Conservation (phyloP, 768 basidiomycete genomes). For the Suillus variegatus region DNA sequence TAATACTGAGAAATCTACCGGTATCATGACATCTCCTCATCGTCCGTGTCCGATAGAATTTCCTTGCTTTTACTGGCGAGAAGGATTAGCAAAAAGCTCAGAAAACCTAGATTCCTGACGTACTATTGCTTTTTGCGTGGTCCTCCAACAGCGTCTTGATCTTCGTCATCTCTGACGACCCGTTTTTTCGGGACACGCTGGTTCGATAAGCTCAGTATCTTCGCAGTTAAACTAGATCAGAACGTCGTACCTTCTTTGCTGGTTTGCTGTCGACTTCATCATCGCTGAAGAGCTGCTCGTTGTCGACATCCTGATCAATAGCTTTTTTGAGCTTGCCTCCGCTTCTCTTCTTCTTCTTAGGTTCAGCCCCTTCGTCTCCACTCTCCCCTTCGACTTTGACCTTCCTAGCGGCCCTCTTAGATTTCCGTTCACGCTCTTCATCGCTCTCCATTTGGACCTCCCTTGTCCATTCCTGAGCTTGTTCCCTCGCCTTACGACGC, state of each 20-base stretch:
- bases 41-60: conserved; percentile 36
- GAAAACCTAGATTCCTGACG: conserved; percentile 26
- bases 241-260: conserved; percentile 59
- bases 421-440: conserved; percentile 74
- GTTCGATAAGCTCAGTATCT: background rate
- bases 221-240: background rate
- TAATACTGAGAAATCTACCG: conserved; percentile 5
- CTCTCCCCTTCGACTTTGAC: conserved; percentile 54
- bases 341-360: conserved; percentile 78
- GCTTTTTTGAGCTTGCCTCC: conserved; percentile 67
- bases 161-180: conserved; percentile 77
- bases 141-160: conserved; percentile 61
- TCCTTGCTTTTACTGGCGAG: conserved; percentile 46
- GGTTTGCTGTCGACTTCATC: conserved; percentile 56
- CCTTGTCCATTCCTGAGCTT: conserved; percentile 76
- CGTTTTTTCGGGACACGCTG: conserved; percentile 66
- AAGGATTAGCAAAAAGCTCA: conserved; percentile 6
- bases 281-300: conserved; percentile 68
- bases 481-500: conserved; percentile 72
- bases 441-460: conserved; percentile 70
- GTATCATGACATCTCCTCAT: conserved; percentile 64
- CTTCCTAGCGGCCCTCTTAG: conserved; percentile 55
- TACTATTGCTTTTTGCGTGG: conserved; percentile 49
- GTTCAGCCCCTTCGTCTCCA: conserved; percentile 54
- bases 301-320: conserved; percentile 54